Conservation (phyloP, 2,329 filamentous ascomycete species). For the Neonectria faginata region DNA sequence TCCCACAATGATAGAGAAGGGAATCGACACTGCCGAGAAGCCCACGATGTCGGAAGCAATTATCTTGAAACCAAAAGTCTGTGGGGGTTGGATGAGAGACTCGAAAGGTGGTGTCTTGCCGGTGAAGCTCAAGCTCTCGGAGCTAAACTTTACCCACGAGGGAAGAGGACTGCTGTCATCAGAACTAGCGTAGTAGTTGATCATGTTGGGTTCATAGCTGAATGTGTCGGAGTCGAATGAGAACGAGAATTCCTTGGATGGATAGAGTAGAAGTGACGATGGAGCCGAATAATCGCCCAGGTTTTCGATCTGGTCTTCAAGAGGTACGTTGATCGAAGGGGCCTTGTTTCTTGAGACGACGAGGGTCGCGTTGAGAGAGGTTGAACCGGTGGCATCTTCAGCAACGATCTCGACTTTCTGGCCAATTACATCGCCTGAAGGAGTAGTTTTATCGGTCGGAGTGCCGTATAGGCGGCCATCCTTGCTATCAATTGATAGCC, state of each 20-base stretch:
- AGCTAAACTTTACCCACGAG: constrained; percentile 84
- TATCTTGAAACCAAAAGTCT: constrained; percentile 77
- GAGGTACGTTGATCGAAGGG: constrained; percentile 66
- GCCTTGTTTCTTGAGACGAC: constrained; percentile 71
- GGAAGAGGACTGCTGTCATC: constrained; percentile 84
- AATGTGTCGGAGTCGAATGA: constrained; percentile 72
- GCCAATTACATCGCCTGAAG: constrained; percentile 65
- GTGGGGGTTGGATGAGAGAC: constrained; percentile 73
- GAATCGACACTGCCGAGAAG: constrained; percentile 74
- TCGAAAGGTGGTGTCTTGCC: constrained; percentile 76
- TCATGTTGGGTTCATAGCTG: constrained; percentile 59
- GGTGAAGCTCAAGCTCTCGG: constrained; percentile 71
- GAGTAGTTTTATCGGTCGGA: constrained; percentile 66
- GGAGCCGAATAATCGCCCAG: constrained; percentile 72
- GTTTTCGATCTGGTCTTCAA: constrained; percentile 67
- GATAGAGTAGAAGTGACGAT: constrained; percentile 67
- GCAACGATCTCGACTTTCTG: constrained; percentile 76
- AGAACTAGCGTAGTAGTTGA: constrained; percentile 82
- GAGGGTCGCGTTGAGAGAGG: constrained; percentile 74
- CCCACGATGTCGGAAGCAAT: constrained; percentile 85
- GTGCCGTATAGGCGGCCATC: constrained; percentile 77
- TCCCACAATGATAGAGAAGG: constrained; percentile 79
- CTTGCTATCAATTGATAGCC: constrained; percentile 77
- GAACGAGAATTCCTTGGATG: constrained; percentile 65
- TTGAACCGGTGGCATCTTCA: constrained; percentile 72